Percentiles rank a stretch among this genome's conserved stretches.
These are phyloP conservation scores for Irpex rosettiformis DNA, from an alignment of 1,284 basidiomycete species.

Conservation along the genomic window DNA sequence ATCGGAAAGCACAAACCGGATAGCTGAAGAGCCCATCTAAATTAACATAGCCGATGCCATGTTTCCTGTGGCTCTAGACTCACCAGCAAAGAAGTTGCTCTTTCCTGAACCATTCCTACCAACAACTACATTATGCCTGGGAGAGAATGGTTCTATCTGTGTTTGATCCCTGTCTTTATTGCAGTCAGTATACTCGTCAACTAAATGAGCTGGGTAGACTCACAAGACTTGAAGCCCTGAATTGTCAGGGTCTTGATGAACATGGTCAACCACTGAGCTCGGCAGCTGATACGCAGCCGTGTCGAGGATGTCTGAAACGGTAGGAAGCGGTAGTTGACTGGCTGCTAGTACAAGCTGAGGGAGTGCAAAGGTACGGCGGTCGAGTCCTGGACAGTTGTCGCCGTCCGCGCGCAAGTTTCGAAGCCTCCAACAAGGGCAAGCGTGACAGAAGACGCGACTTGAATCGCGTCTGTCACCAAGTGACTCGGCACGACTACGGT, in stretches of 20 bases:
- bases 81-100: slow-evolving; percentile 94
- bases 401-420: too few species aligned
- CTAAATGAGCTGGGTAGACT: slow-evolving; percentile 19
- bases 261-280: slow-evolving; percentile 38
- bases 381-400: too few species aligned
- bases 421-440: not conserved
- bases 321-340: too few species aligned
- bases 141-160: slow-evolving; percentile 78
- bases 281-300: not conserved
- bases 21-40: slow-evolving; percentile 50
- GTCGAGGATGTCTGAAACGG: not conserved
- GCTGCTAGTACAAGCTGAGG: too few species aligned
- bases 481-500: not conserved
- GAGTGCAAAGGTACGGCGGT: too few species aligned
- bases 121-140: slow-evolving; percentile 91
- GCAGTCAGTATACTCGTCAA: slow-evolving; percentile 2
- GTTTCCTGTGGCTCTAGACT: slow-evolving; percentile 19
- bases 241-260: slow-evolving; percentile 92
- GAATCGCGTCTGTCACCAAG: slow-evolving; percentile 12
- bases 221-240: slow-evolving; percentile 97
- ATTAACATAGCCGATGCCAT: not conserved
- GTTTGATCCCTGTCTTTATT: slow-evolving; percentile 73
- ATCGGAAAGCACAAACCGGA: slow-evolving; percentile 96
- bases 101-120: slow-evolving; percentile 95
- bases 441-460: slow-evolving; percentile 12